Evolutionary conservation across 2,329 filamentous ascomycete genomes (phyloP).

Genomic region (Pseudogymnoascus sp.): DNA sequence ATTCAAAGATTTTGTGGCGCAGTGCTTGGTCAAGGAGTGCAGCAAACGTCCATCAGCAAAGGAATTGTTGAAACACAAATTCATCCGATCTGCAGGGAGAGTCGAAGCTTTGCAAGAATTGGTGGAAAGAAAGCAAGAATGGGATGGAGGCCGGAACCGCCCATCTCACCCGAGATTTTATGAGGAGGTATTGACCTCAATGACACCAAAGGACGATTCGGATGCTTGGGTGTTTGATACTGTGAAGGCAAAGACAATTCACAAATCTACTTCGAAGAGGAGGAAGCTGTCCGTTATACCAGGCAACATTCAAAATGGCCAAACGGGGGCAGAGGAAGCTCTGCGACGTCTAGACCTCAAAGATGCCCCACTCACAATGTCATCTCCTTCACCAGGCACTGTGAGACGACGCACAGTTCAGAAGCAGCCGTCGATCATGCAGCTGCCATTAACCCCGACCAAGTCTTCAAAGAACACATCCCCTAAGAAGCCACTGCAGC

Average conservation of each 20-base stretch:
- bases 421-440: slow-evolving; percentile 33
- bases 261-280: slow-evolving; percentile 47
- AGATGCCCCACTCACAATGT: slow-evolving; percentile 52
- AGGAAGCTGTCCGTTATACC: slow-evolving; percentile 53
- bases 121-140: slow-evolving; percentile 75
- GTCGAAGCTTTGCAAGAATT: slow-evolving; percentile 83
- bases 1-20: slow-evolving; percentile 88
- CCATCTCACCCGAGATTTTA: slow-evolving; percentile 76
- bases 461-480: slow-evolving; percentile 21
- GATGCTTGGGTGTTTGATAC: slow-evolving; percentile 97
- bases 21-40: slow-evolving; percentile 88
- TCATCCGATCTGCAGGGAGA: slow-evolving; percentile 81
- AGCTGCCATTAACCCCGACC: slow-evolving; percentile 27
- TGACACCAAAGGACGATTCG: slow-evolving; percentile 60
- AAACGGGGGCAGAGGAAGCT: slow-evolving; percentile 45
- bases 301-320: slow-evolving; percentile 33
- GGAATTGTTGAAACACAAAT: slow-evolving; percentile 80
- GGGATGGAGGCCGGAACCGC: slow-evolving; percentile 66
- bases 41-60: slow-evolving; percentile 78
- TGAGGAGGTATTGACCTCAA: slow-evolving; percentile 79
- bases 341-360: slow-evolving; percentile 56
- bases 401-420: slow-evolving; percentile 53
- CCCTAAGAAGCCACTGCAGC: slow-evolving; percentile 69
- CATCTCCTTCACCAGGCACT: slow-evolving; percentile 49
- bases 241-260: slow-evolving; percentile 63